Base-by-base conservation (phyloP, 2,329 filamentous ascomycete species). In the Pestalotiopsis fici region DNA sequence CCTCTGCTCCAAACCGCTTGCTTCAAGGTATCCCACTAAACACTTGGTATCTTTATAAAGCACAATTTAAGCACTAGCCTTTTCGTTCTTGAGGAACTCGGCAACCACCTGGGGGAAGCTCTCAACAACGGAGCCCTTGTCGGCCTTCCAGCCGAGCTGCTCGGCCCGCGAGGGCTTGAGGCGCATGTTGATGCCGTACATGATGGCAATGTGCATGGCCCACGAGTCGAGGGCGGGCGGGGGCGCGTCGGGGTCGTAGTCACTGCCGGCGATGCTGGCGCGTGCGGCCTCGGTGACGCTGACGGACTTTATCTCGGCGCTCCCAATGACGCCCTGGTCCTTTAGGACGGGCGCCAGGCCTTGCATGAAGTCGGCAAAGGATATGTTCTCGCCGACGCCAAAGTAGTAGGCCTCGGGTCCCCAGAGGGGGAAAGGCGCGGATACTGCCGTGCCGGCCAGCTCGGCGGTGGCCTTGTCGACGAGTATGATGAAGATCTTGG, bases 361-460 rank as follows among this genome's bases (percentile, higher is more conserved):
- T 7, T 23, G 9, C 66, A 69, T 69, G 21, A 68, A 69, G 4
- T 71, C 62, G 13, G 59, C 37, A 12, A 70, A 71, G 4, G 65
- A 60, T 2, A 71, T 50, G 39, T 69, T 64, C 50, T 69, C 68
- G n/a, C 59, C 66, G 1, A 57, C 57, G 28, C 56, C 66, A 27
- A 72, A 72, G 64, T 72, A 72, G 54, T 72, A 71, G 2, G 71
- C 71, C 25, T 68, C 67, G 5, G 59, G 68, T 13, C 70, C 70
- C 70, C 70, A 71, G 4, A 70, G 21, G 23, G 18, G 21, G n/a
- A 68, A 64, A 3, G 62, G 62, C 43, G 23, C 43, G 15, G 39
- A 39, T 3, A 3, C 62, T 3, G 43, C 25, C 13, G 64, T 37
- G 27, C 27, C 54, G 0, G 25, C 37, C 2, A 59, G 55, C 0